Conservation (phyloP, 2,329 filamentous ascomycete genomes). For the Hypocrella siamensis region DNA sequence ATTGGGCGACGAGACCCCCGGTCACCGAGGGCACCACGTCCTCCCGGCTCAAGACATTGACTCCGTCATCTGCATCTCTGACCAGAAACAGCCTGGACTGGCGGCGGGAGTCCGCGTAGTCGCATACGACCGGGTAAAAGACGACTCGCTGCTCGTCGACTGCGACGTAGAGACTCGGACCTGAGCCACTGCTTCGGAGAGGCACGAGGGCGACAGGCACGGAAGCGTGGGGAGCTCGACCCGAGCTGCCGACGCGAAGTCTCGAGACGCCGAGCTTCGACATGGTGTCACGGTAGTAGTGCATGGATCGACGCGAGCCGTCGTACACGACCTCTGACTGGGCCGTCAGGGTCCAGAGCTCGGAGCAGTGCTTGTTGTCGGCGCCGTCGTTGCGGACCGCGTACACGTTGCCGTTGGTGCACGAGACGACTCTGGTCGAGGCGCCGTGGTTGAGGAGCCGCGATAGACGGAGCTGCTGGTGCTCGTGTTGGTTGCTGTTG, state of each 20-base stretch:
- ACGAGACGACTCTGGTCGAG: slow-evolving; percentile 12
- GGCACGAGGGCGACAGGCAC: slow-evolving; percentile 9
- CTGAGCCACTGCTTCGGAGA: slow-evolving; percentile 3
- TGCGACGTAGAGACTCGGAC: slow-evolving; percentile 7
- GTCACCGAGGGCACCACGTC: slow-evolving; percentile 12
- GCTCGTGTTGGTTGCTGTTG: too few species aligned
- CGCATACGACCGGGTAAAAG: slow-evolving; percentile 14
- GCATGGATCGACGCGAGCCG: slow-evolving; percentile 11
- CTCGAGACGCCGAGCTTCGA: slow-evolving; percentile 13
- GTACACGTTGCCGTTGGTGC: slow-evolving; percentile 19
- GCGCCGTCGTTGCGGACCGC: slow-evolving; percentile 7
- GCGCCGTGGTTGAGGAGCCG: slow-evolving; percentile 7
- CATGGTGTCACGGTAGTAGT: slow-evolving; percentile 20
- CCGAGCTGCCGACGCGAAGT: slow-evolving; percentile 10
- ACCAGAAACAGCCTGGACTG: slow-evolving; percentile 13
- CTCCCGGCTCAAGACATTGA: slow-evolving; percentile 9
- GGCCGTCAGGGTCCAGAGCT: slow-evolving; percentile 8
- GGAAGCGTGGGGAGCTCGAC: slow-evolving; percentile 5
- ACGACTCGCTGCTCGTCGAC: slow-evolving; percentile 8
- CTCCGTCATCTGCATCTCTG: slow-evolving; percentile 8
- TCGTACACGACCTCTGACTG: slow-evolving; percentile 9
- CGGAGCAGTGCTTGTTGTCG: slow-evolving; percentile 8
- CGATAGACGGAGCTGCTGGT: too few species aligned
- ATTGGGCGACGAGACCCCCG: slow-evolving; percentile 9
- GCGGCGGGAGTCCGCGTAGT: slow-evolving; percentile 8